These are phyloP conservation scores for Dactylellina haptotyla DNA, from an alignment of 2,329 filamentous ascomycete genomes.

Conservation along the genomic window DNA sequence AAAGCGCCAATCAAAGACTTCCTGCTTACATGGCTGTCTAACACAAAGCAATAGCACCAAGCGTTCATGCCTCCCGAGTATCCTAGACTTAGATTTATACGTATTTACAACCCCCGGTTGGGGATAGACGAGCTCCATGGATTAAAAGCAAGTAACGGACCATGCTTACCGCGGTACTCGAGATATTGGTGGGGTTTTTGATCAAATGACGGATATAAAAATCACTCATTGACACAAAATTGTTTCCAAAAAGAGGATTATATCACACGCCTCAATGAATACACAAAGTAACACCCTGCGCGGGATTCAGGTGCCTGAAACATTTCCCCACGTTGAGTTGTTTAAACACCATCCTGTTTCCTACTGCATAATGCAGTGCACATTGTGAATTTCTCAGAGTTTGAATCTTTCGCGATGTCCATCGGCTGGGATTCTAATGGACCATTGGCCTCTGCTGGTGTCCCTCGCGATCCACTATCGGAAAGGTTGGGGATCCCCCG, in stretches of 20 bases:
- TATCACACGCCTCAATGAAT: slow-evolving; percentile 37
- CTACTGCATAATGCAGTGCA: neutral
- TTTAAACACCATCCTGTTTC: slow-evolving; percentile 4
- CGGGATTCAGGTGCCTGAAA: slow-evolving; percentile 24
- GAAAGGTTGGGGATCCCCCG: slow-evolving; percentile 15
- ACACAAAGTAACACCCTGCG: slow-evolving; percentile 13
- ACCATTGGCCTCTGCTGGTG: neutral
- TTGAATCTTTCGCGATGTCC: no score
- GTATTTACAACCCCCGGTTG: neutral
- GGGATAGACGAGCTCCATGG: slow-evolving; percentile 50
- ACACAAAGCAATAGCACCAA: neutral
- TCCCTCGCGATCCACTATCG: slow-evolving; percentile 10
- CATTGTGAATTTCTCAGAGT: neutral
- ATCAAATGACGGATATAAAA: slow-evolving; percentile 51
- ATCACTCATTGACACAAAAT: slow-evolving; percentile 25
- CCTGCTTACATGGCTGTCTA: neutral
- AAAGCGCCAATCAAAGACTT: no score
- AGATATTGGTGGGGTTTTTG: slow-evolving; percentile 19
- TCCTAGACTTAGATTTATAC: no score
- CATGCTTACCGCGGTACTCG: slow-evolving; percentile 1
- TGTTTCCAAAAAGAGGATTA: slow-evolving; percentile 38
- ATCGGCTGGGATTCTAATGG: no score
- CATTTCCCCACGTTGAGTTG: slow-evolving; percentile 47
- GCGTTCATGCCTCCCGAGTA: no score
- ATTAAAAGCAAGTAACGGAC: neutral